Evolutionary conservation across 257 asterid species (phyloP), one percentile per base, ranked within the genome.

Genomic region (Agastache rugosa): DNA sequence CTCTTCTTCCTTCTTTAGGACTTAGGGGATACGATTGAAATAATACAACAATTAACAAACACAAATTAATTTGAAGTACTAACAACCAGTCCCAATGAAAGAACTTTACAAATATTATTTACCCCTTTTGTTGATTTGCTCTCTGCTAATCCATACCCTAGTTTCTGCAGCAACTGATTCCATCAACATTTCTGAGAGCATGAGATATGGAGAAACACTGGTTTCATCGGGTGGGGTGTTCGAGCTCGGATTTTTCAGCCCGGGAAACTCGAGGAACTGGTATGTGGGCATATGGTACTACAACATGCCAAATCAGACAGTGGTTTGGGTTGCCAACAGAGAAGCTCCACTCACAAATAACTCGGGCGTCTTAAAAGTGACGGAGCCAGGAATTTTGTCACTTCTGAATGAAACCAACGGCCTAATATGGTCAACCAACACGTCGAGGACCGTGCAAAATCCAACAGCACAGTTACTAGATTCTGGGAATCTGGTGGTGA

Each of bases 401-500:
- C 12, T 53, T 5, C 12, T 17, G 10, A 53, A 19, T 12, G 11
- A 3, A 1, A 8, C 60, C 1, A 5, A 20, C 15, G 15, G 60
- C 60, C 8, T 4, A 27, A 4, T 53, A 3, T 53, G 60, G 60
- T 17, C 60, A 3, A 17, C 58, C 1, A 9, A 6, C 23, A 0
- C 11, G 9, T 5, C 58, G 0, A n/a, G 11, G 4, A 5, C 58
- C 11, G 25, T 2, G 14, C 60, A 3, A n/a, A 53, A 53, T 3
- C 60, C 60, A 19, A 20, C 8, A 0, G 60, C 60, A 1, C 60
- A 2, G 1, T 8, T 53, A 22, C 29, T 53, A 8, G 60, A 53
- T 4, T 53, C 60, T 1, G 73, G 73, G 2, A 48, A 47, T 27
- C 73, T 67, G 2, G 61, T 67, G 34, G 62, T 67, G 31, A 67